phyloP scores from a whole-genome alignment of 805 yeast genomes.

The Teunomyces lycoperdinae region DNA sequence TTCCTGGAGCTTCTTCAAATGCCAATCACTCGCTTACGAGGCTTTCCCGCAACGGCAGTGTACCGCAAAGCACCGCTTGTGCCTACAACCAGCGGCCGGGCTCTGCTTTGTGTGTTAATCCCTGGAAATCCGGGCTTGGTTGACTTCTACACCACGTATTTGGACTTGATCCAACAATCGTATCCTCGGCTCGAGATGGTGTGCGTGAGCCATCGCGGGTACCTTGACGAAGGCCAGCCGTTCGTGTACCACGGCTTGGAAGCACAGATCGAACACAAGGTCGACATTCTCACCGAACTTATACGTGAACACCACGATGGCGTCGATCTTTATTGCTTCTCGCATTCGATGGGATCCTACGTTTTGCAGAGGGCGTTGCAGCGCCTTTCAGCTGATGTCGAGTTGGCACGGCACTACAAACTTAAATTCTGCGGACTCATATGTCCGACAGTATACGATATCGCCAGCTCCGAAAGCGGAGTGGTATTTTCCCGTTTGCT shows the following conservation, averaged over 20 bases:
- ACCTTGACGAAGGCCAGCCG: constrained; percentile 12
- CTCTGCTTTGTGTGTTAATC: constrained; percentile 48
- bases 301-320: constrained; percentile 14
- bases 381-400: constrained; percentile 14
- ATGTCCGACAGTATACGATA: constrained; percentile 68
- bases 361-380: constrained; percentile 38
- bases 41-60: constrained; percentile 17
- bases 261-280: constrained; percentile 59
- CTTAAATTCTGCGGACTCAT: constrained; percentile 55
- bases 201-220: constrained; percentile 68
- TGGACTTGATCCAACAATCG: constrained; percentile 39
- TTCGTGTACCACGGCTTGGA: constrained; percentile 39
- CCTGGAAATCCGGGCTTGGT: constrained; percentile 81
- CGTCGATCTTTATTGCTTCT: constrained; percentile 45
- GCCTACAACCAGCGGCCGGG: not conserved
- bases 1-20: not conserved
- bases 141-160: constrained; percentile 58
- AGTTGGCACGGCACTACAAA: constrained; percentile 19
- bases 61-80: constrained; percentile 9
- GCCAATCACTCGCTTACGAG: constrained; percentile 1
- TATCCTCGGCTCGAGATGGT: constrained; percentile 50
- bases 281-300: constrained; percentile 43
- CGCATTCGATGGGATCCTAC: constrained; percentile 75
- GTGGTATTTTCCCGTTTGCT: constrained; percentile 21
- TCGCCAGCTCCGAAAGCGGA: constrained; percentile 45